Evolutionary conservation across 2,329 filamentous ascomycete species (phyloP).

Genomic region (Lojkania enalia): DNA sequence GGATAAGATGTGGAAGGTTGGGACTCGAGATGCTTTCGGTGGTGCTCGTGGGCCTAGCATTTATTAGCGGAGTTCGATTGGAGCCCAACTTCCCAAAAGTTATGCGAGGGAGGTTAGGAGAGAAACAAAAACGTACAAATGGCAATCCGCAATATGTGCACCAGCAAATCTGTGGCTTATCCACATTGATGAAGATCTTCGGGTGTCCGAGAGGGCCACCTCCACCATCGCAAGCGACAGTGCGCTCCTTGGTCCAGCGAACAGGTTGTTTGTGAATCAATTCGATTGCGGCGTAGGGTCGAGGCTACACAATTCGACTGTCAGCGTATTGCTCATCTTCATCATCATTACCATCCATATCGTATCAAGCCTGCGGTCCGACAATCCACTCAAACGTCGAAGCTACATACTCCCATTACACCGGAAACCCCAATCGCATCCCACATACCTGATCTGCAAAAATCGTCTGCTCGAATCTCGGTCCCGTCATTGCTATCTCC

Average conservation of each 20-base stretch:
- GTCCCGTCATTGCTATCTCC: slow-evolving; percentile 84
- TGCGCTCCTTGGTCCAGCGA: slow-evolving; percentile 79
- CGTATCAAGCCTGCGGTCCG: neutral
- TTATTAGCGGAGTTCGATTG: slow-evolving; percentile 11
- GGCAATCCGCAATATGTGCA: slow-evolving; percentile 95
- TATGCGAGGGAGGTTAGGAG: neutral
- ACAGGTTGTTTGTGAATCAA: slow-evolving; percentile 96
- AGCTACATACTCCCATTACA: slow-evolving; percentile 1
- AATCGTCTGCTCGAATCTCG: slow-evolving; percentile 95
- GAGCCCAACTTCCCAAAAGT: slow-evolving; percentile 1
- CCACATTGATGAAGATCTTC: slow-evolving; percentile 93
- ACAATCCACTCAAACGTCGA: neutral
- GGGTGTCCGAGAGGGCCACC: slow-evolving; percentile 90
- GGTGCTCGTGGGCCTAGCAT: slow-evolving; percentile 81
- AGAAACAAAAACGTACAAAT: slow-evolving; percentile 68
- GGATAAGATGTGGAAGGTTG: slow-evolving; percentile 81
- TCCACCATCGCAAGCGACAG: slow-evolving; percentile 89
- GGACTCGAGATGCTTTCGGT: slow-evolving; percentile 82
- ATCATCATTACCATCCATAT: neutral
- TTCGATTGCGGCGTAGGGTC: slow-evolving; percentile 86
- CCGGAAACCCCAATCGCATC: neutral
- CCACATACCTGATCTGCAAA: slow-evolving; percentile 81
- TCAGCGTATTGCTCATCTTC: too few relatives aligned
- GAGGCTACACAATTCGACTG: slow-evolving; percentile 64
- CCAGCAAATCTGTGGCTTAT: slow-evolving; percentile 89